Percentiles rank a stretch among this genome's conserved stretches.
These are phyloP conservation scores for Isochrysis galbana DNA, from an alignment of 78 protist genomes.

Conservation along the genomic window DNA sequence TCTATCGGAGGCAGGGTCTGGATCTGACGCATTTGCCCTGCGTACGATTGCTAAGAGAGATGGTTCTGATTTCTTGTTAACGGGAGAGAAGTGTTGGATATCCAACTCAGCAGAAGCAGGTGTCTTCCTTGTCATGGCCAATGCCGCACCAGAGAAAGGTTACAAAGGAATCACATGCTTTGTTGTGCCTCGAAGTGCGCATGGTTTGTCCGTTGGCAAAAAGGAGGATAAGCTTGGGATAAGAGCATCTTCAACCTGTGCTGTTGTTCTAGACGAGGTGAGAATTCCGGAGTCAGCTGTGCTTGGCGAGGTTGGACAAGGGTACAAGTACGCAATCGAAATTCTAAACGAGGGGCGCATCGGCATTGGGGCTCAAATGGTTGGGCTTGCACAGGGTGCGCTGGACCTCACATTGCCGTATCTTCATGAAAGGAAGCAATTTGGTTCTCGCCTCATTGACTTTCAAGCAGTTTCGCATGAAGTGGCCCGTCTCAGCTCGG, in stretches of 20 bases:
- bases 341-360: conserved; percentile 94
- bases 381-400: conserved; percentile 93
- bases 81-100: conserved; percentile 91
- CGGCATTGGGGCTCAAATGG: conserved; percentile 94
- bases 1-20: conserved; percentile 83
- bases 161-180: conserved; percentile 94
- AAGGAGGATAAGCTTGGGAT: not conserved
- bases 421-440: conserved; percentile 69
- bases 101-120: conserved; percentile 89
- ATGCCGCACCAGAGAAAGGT: conserved; percentile 68
- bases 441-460: conserved; percentile 70
- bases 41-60: conserved; percentile 62
- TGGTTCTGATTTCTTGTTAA: conserved; percentile 65
- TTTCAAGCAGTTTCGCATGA: conserved; percentile 38
- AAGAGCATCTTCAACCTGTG: conserved; percentile 75
- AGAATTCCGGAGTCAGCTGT: conserved; percentile 12
- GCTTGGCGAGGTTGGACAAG: conserved; percentile 83
- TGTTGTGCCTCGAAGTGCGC: conserved; percentile 68
- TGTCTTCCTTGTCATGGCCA: conserved; percentile 91
- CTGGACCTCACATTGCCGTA: conserved; percentile 83
- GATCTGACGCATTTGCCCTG: conserved; percentile 92
- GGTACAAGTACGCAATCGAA: conserved; percentile 91
- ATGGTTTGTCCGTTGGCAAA: conserved; percentile 76
- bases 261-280: conserved; percentile 77
- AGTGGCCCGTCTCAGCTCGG: not conserved